A percentile compares a stretch with the other conserved stretches of the same genome.
Evolutionary conservation across 2,329 filamentous ascomycete species (phyloP).

Genomic region (Hysterium pulicare): DNA sequence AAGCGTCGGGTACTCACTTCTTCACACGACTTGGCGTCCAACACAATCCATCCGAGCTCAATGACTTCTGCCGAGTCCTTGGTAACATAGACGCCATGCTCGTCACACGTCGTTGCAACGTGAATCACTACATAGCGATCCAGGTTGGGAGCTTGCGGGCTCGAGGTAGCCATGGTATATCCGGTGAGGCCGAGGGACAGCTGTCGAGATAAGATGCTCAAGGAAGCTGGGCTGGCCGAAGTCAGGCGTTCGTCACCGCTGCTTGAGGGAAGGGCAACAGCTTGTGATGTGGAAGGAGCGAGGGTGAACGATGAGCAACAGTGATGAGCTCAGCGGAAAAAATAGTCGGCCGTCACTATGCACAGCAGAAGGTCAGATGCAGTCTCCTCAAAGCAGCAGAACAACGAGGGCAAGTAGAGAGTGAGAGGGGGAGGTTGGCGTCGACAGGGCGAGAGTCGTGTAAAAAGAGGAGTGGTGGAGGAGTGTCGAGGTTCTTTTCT

Average conservation of each 20-base stretch:
- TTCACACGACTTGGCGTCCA: slow-evolving; percentile 86
- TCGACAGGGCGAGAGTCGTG: not conserved
- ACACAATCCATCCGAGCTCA: slow-evolving; percentile 95
- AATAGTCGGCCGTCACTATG: too few species aligned
- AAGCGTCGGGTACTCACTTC: slow-evolving; percentile 58
- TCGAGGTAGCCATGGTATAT: slow-evolving; percentile 28
- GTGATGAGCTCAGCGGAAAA: too few species aligned
- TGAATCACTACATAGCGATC: slow-evolving; percentile 98
- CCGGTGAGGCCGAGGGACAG: slow-evolving; percentile 7
- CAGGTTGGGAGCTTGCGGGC: slow-evolving; percentile 49
- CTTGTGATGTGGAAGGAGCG: too few species aligned
- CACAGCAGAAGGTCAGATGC: too few species aligned
- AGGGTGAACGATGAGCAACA: too few species aligned
- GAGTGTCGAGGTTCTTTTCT: slow-evolving; percentile 2
- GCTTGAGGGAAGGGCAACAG: too few species aligned
- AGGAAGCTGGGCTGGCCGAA: not conserved
- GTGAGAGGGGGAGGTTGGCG: not conserved
- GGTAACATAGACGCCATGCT: slow-evolving; percentile 98
- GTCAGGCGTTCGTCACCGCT: not conserved
- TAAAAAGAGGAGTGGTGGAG: slow-evolving; percentile 1
- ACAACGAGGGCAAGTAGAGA: too few species aligned
- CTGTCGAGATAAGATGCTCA: not conserved
- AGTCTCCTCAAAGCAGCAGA: too few species aligned
- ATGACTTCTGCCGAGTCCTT: slow-evolving; percentile 99
- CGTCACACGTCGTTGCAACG: slow-evolving; percentile 97